phyloP scores from a whole-genome alignment of 257 asterid species.

The Fraxinus americana region DNA sequence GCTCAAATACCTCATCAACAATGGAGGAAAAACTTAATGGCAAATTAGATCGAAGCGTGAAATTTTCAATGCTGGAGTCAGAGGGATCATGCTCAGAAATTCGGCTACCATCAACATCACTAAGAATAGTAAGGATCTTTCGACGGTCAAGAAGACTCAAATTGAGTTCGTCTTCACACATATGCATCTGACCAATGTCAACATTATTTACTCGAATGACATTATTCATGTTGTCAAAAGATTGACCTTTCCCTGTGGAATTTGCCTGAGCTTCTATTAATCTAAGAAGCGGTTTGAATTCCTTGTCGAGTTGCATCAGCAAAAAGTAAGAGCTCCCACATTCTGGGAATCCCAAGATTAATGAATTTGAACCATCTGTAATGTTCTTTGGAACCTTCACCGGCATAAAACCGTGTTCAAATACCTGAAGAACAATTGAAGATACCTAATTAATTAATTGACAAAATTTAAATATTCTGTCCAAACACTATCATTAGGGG shows the following conservation, averaged over 20 bases:
- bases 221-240: slow-evolving; percentile 64
- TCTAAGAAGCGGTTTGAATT: slow-evolving; percentile 83
- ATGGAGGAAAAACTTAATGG: slow-evolving; percentile 70
- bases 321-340: slow-evolving; percentile 85
- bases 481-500: slow-evolving; percentile 6
- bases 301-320: slow-evolving; percentile 91
- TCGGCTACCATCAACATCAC: slow-evolving; percentile 40
- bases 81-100: slow-evolving; percentile 52
- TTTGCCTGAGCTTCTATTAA: slow-evolving; percentile 78
- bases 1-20: slow-evolving; percentile 93
- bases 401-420: slow-evolving; percentile 73
- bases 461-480: slow-evolving; percentile 7
- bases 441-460: slow-evolving; percentile 23
- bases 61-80: slow-evolving; percentile 48
- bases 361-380: slow-evolving; percentile 63
- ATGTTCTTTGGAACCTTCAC: slow-evolving; percentile 76
- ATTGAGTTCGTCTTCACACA: slow-evolving; percentile 78
- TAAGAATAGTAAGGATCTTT: slow-evolving; percentile 48
- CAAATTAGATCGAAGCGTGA: slow-evolving; percentile 44
- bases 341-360: slow-evolving; percentile 95
- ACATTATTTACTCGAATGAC: slow-evolving; percentile 62
- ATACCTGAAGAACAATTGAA: slow-evolving; percentile 59
- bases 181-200: slow-evolving; percentile 76
- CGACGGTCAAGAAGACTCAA: slow-evolving; percentile 72
- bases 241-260: slow-evolving; percentile 61